These are phyloP conservation scores for Dissophora ornata DNA, from an alignment of 192 early-diverging fungal species.

Conservation along the genomic window DNA sequence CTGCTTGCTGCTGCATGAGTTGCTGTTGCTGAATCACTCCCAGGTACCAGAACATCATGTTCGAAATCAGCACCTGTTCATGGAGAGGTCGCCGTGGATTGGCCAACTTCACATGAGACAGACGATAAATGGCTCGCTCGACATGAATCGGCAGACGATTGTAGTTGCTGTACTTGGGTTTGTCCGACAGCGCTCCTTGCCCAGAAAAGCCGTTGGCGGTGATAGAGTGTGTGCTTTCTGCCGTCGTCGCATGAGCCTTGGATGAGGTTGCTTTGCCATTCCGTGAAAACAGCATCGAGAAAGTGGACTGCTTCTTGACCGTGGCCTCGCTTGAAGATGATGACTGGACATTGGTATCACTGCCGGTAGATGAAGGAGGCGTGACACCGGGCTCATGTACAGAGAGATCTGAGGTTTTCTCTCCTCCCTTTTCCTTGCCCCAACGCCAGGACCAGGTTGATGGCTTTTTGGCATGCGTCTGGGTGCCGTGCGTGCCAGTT, in stretches of 20 bases:
- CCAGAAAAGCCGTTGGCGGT: conserved; percentile 25
- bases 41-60: conserved; percentile 88
- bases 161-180: conserved; percentile 67
- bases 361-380: neutral
- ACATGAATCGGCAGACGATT: conserved; percentile 78
- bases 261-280: conserved; percentile 34
- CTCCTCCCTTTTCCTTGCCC: conserved; percentile 51
- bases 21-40: conserved; percentile 71
- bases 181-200: conserved; percentile 26
- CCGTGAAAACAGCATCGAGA: conserved; percentile 55
- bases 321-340: conserved; percentile 1
- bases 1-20: conserved; percentile 40
- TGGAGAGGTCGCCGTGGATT: conserved; percentile 78
- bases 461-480: conserved; percentile 43
- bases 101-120: conserved; percentile 79
- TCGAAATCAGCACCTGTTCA: conserved; percentile 81
- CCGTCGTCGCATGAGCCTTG: conserved; percentile 41
- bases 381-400: neutral
- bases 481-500: neutral
- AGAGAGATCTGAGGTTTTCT: conserved; percentile 14
- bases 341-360: conserved; percentile 24
- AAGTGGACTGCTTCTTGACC: conserved; percentile 45
- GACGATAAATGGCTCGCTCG: conserved; percentile 80
- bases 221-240: conserved; percentile 6
- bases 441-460: conserved; percentile 59